Conservation (phyloP, 129 eudicot genomes). For the Helichrysum umbraculigerum region DNA sequence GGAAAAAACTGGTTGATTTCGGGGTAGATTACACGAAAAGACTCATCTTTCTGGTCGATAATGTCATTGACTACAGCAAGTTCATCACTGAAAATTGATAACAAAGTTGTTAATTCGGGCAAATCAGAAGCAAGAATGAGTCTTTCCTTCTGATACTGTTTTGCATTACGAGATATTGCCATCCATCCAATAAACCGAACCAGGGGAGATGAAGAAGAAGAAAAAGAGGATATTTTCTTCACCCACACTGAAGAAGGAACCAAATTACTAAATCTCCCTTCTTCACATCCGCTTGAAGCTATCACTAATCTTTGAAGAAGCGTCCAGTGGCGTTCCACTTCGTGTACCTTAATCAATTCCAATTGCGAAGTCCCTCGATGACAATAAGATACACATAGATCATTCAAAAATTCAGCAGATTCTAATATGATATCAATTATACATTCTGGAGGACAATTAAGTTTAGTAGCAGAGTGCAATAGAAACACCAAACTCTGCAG, state of each 20-base stretch:
- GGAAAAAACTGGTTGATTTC: conserved; percentile 72
- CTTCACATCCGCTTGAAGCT: conserved; percentile 83
- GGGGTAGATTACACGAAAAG: conserved; percentile 72
- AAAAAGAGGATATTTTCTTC: conserved; percentile 63
- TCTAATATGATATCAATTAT: conserved; percentile 72
- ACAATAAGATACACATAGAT: conserved; percentile 52
- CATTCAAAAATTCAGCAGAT: conserved; percentile 64
- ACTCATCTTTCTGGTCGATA: conserved; percentile 41
- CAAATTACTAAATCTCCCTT: conserved; percentile 57
- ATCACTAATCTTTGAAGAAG: conserved; percentile 76
- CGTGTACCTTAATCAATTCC: conserved; percentile 49
- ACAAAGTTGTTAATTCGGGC: conserved; percentile 55
- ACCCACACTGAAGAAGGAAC: conserved; percentile 81
- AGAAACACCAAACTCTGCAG: conserved; percentile 80
- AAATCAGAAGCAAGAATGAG: conserved; percentile 77
- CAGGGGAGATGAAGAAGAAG: conserved; percentile 68
- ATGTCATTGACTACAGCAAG: conserved; percentile 58
- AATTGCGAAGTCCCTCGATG: conserved; percentile 53
- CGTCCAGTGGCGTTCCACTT: conserved; percentile 73
- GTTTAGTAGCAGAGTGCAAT: conserved; percentile 78
- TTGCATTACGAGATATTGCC: conserved; percentile 86
- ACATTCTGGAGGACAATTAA: conserved; percentile 69
- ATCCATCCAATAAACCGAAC: conserved; percentile 95
- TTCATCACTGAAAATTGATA: conserved; percentile 81
- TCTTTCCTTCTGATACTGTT: conserved; percentile 65